A percentile compares a stretch with the other conserved stretches of the same genome.
Conservation (phyloP, 148 eudicot genomes). For the Rhododendron mucronatum region DNA sequence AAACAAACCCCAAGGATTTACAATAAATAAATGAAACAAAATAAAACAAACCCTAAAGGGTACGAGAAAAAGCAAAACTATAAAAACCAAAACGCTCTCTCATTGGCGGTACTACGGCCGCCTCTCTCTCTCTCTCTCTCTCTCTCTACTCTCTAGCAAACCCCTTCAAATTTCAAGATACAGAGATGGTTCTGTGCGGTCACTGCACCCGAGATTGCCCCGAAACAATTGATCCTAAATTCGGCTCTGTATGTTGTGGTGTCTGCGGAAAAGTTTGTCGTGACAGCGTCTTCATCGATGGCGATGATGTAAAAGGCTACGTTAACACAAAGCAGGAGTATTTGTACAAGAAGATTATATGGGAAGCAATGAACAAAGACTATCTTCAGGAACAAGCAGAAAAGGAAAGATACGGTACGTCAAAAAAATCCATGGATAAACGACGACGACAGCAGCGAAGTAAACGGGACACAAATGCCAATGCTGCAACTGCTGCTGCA, state of each 20-base stretch:
- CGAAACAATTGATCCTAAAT: neutral
- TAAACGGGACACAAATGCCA: neutral
- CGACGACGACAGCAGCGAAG: neutral
- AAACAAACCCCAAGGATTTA: no score
- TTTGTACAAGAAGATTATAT: neutral
- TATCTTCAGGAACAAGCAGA: neutral
- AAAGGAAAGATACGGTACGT: neutral
- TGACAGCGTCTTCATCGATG: neutral
- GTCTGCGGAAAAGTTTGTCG: neutral
- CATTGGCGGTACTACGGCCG: neutral
- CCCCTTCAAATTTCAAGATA: neutral
- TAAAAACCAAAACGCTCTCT: neutral
- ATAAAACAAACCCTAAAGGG: neutral
- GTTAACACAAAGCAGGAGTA: neutral
- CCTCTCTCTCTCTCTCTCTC: neutral
- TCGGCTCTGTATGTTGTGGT: neutral
- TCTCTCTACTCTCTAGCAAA: neutral
- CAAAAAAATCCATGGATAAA: neutral
- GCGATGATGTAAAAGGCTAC: neutral
- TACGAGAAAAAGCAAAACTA: neutral
- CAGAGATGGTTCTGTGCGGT: neutral
- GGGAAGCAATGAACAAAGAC: neutral
- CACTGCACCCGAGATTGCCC: neutral
- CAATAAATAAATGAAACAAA: no score
- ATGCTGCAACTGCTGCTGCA: neutral